Conservation (phyloP, 2,329 filamentous ascomycete species). For the Alternaria gansuensis region DNA sequence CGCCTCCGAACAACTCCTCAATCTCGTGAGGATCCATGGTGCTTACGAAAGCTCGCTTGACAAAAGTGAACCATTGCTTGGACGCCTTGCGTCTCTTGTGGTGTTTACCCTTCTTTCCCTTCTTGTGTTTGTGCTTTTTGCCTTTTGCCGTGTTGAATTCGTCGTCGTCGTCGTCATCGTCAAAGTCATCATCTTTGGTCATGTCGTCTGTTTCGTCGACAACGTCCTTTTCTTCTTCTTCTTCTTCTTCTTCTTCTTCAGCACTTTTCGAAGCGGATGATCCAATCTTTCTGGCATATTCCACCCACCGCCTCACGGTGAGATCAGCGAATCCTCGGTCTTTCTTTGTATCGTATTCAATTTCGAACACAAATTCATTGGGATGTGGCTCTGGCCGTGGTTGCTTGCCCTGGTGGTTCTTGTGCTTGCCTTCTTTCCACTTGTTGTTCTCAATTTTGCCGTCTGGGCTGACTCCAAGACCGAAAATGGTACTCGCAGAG, state of each 20-base stretch:
- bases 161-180: conserved; percentile 36
- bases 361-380: conserved; percentile 74
- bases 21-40: conserved; percentile 74
- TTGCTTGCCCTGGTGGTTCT: conserved; percentile 63
- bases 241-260: conserved; percentile 28
- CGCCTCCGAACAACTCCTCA: conserved; percentile 47
- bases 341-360: conserved; percentile 85
- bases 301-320: conserved; percentile 81
- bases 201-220: conserved; percentile 26
- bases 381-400: conserved; percentile 64
- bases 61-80: conserved; percentile 79
- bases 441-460: conserved; percentile 48
- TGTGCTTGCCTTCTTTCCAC: conserved; percentile 73
- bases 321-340: conserved; percentile 83
- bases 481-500: conserved; percentile 34
- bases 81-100: conserved; percentile 58
- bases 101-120: conserved; percentile 63
- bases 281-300: conserved; percentile 82
- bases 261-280: conserved; percentile 50
- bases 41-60: conserved; percentile 80
- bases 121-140: conserved; percentile 60
- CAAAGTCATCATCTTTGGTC: conserved; percentile 37
- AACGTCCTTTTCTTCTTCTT: conserved; percentile 35
- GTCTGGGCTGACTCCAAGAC: conserved; percentile 39
- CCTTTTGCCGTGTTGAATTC: conserved; percentile 42